Evolutionary conservation across 768 basidiomycete species (phyloP), one percentile per base, ranked within the genome.

Genomic region (Asterophora parasitica): DNA sequence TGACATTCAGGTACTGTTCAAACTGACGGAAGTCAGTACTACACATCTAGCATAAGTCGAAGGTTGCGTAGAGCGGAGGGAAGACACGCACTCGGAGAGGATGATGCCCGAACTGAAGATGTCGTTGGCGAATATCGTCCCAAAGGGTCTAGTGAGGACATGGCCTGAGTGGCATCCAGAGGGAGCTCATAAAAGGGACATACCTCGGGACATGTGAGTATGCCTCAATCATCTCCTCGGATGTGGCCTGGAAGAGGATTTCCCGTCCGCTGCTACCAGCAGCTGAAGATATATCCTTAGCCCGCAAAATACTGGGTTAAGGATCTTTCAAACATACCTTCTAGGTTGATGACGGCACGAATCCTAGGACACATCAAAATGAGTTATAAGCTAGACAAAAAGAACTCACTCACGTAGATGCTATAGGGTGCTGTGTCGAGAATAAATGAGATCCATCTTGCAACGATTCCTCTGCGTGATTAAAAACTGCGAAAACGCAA

Each of bases 11-110:
- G 61, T 96, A 96, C 47, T 85, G 69, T 57, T 91, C 88, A 52
- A 96, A 97, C 56, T 97, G 95, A 23, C 90, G 82, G 58, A 97
- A 97, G 64, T 98, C 94, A 42, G 95, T 98, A 60, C 91, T 92
- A 57, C 30, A 23, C 6, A 23, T 23, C 43, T 37, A 11, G 39
- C 12, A 42, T 52, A 17, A 55, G 53, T 51, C n/a, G 9, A 16
- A 17, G 19, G 42, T 33, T 26, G 32, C 47, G 17, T 11, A 35
- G 20, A 27, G 27, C 15, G 3, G 31, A 34, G 16, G 42, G 47
- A 27, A 47, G 20, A 13, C 7, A 70, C 77, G 41, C 60, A 95
- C 92, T 97, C 94, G 7, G 90, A 93, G 32, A 94, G 67, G 36
- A 97, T 71, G 46, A 97, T 77, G 0, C 94, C 93, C 0, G 92